Evolutionary conservation across 1,284 basidiomycete species (phyloP).

Genomic region (Irpex sp.): DNA sequence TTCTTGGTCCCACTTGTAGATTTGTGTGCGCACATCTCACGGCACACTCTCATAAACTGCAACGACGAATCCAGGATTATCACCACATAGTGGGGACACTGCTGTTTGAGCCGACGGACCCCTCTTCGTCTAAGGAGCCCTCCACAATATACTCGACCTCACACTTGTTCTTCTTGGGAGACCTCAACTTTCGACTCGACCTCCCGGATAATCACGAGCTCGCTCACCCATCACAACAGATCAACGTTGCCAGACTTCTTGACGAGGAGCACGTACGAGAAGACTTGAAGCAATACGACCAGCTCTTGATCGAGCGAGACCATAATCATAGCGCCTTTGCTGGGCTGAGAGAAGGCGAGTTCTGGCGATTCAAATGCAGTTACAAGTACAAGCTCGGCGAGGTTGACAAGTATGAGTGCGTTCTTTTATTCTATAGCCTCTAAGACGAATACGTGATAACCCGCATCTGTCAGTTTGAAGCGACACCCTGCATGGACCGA

Average conservation of each 20-base stretch:
- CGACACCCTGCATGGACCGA: slow-evolving; percentile 94
- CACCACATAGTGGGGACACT: slow-evolving; percentile 79
- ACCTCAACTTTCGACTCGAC: slow-evolving; percentile 87
- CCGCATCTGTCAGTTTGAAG: slow-evolving; percentile 45
- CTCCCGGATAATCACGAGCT: slow-evolving; percentile 40
- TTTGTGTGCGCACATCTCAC: slow-evolving; percentile 93
- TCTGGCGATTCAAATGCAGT: slow-evolving; percentile 84
- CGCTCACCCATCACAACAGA: slow-evolving; percentile 23
- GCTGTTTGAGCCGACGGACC: slow-evolving; percentile 65
- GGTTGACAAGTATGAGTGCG: slow-evolving; percentile 76
- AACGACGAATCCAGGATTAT: slow-evolving; percentile 78
- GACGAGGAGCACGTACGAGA: slow-evolving; percentile 52
- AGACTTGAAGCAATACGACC: slow-evolving; percentile 73
- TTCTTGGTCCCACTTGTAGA: slow-evolving; percentile 37
- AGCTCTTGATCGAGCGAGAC: slow-evolving; percentile 61
- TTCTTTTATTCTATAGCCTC: slow-evolving; percentile 7
- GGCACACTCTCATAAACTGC: slow-evolving; percentile 75
- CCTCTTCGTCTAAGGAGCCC: slow-evolving; percentile 28
- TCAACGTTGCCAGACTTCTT: slow-evolving; percentile 40
- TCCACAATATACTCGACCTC: slow-evolving; percentile 78
- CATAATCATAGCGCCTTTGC: slow-evolving; percentile 62
- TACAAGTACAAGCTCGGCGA: slow-evolving; percentile 85
- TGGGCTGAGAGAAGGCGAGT: slow-evolving; percentile 77
- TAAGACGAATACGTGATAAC: background rate
- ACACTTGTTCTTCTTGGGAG: slow-evolving; percentile 84